Percentiles rank a stretch among this genome's conserved stretches.
phyloP scores from a whole-genome alignment of 768 basidiomycete genomes.

The Trametes cingulata region DNA sequence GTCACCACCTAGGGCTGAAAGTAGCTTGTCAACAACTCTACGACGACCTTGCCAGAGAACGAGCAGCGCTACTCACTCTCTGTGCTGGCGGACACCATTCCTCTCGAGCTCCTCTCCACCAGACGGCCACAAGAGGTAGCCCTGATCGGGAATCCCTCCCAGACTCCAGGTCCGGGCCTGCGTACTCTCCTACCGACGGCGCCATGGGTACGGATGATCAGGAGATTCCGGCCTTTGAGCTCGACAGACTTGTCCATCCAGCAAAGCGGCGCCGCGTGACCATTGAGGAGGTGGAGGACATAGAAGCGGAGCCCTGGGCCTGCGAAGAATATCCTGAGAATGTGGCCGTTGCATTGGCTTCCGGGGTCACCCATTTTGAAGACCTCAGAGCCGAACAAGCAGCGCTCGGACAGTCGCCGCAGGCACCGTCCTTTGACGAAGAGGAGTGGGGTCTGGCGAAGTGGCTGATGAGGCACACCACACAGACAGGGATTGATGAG shows the following conservation, averaged over 20 bases:
- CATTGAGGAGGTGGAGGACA: constrained; percentile 22
- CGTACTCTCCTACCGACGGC: no score
- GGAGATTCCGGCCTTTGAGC: no score
- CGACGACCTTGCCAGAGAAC: not conserved
- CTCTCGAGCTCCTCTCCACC: no score
- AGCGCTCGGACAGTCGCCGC: not conserved
- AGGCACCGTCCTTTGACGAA: constrained; percentile 17
- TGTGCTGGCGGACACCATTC: no score
- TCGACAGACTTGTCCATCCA: no score
- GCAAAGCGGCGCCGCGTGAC: constrained; percentile 4
- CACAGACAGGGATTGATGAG: constrained; percentile 25
- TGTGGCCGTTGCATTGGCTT: not conserved
- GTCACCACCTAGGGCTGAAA: not conserved
- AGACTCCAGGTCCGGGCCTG: no score
- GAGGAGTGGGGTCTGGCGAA: constrained; percentile 25
- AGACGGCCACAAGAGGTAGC: no score
- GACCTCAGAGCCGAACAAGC: not conserved
- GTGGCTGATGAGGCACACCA: constrained; percentile 16
- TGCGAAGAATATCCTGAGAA: constrained; percentile 11
- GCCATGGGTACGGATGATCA: no score
- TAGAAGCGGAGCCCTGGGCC: constrained; percentile 10
- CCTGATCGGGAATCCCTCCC: no score
- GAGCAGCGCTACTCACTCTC: no score
- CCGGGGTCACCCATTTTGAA: constrained; percentile 13
- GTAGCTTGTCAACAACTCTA: not conserved